Base-by-base conservation (phyloP, 2,329 filamentous ascomycete species). In the Cercospora sp. region DNA sequence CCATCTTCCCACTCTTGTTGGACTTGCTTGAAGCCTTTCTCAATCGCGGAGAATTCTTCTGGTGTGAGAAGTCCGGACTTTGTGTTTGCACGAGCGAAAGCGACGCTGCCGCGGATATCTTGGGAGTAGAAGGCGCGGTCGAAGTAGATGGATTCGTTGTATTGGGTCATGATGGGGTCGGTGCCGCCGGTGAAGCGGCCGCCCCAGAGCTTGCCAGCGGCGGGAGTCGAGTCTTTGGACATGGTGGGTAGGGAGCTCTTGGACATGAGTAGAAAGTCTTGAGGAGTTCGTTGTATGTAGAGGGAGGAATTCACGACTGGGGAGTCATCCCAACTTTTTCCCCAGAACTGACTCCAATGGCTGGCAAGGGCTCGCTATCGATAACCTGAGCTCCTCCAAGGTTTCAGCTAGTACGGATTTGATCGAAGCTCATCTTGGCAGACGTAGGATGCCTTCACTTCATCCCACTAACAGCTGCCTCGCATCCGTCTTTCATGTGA, bases 131-230 rank as follows among this genome's bases (percentile, higher is more conserved):
- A 89, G 63, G 85, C 84, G 72, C 89, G 88, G 80, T 96, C 93
- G 80, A 91, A 94, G 77, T 87, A 88, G 73, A 96, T 90, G 64
- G 87, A 90, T 75, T 90, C 89, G 79, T 96, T 96, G 84, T 94
- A 96, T 72, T 90, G 85, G 69, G 89, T 86, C 92, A 96, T 96
- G 63, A 96, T 86, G 64, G 92, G 91, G 81, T 96, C 92, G 73
- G 94, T 87, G 74, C 87, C 90, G 83, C 92, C 86, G 71, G 86
- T 88, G 77, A 89, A 89, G 70, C 87, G 82, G 72, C 86, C 86
- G 73, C 86, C 86, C 86, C 86, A 88, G 66, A 88, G 83, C 84
- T 87, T 87, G 74, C 71, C 72, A 18, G 73, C 72, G 23, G 72
- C 70, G 18, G 73, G 73, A 55, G 72, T 69, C 60, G 71, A 65